These are phyloP conservation scores for Oryza longistaminata DNA, from an alignment of 176 grass and related monocot genomes.

Conservation along the genomic window DNA sequence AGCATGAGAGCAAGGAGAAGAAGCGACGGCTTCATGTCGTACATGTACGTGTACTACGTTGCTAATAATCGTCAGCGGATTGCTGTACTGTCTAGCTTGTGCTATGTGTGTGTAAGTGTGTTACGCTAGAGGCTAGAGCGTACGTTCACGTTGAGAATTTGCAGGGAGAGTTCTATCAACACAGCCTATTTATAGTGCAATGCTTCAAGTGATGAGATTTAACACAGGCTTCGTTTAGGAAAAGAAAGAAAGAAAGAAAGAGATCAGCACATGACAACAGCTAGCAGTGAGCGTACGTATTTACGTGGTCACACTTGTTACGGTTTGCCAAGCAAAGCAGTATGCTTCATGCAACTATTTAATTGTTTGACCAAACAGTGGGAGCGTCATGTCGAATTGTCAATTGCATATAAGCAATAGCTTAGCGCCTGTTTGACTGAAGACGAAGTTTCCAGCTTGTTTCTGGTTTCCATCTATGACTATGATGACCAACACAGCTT, in stretches of 20 bases:
- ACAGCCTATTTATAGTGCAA: constrained; percentile 7
- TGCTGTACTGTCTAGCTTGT: too few relatives aligned
- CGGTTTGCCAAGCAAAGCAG: too few relatives aligned
- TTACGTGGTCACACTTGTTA: neutral
- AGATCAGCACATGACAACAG: neutral
- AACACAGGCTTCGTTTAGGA: neutral
- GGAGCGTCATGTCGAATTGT: neutral
- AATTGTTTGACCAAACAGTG: neutral
- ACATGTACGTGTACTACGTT: neutral
- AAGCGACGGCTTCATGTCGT: neutral
- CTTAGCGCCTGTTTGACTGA: neutral
- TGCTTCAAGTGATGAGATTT: neutral
- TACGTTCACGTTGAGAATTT: neutral
- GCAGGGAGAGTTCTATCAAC: neutral
- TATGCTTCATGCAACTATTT: neutral
- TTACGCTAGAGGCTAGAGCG: too few relatives aligned
- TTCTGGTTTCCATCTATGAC: neutral
- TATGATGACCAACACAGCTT: too few relatives aligned
- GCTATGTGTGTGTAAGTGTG: too few relatives aligned
- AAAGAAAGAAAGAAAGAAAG: too few relatives aligned
- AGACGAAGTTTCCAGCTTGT: neutral
- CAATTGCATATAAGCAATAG: neutral
- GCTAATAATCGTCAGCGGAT: neutral
- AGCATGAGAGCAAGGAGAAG: constrained; percentile 2
- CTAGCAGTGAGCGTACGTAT: neutral